phyloP scores from a whole-genome alignment of 805 yeast species.

The Wickerhamomyces strasburgensis region DNA sequence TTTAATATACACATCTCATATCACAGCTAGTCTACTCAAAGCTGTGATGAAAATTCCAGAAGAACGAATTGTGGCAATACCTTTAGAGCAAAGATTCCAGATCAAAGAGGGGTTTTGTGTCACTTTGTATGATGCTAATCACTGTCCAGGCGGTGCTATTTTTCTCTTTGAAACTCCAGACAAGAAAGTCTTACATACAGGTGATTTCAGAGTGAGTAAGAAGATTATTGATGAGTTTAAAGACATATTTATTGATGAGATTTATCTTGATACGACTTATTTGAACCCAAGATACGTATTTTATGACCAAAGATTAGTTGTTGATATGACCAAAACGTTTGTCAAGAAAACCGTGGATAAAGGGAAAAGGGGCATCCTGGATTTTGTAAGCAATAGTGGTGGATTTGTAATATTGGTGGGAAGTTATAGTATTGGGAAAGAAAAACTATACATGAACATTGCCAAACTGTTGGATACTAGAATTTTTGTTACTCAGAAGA shows the following conservation, averaged over 20 bases:
- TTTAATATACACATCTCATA: constrained; percentile 63
- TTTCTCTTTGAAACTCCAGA: constrained; percentile 53
- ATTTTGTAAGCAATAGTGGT: constrained; percentile 31
- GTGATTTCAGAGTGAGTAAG: constrained; percentile 78
- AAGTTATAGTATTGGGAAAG: constrained; percentile 91
- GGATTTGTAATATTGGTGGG: constrained; percentile 64
- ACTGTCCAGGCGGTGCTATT: constrained; percentile 93
- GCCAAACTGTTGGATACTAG: constrained; percentile 49
- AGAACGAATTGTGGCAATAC: constrained; percentile 35
- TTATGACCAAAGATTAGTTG: constrained; percentile 70
- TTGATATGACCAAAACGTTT: constrained; percentile 53
- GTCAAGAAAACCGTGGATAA: constrained; percentile 29
- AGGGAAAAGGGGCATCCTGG: constrained; percentile 30
- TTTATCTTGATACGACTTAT: constrained; percentile 90
- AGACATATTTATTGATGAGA: constrained; percentile 41
- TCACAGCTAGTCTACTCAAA: constrained; percentile 43
- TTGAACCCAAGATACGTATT: constrained; percentile 68
- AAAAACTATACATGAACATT: constrained; percentile 66
- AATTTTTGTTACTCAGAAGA: constrained; percentile 43
- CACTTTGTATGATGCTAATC: constrained; percentile 77
- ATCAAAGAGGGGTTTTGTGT: constrained; percentile 43
- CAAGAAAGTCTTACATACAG: constrained; percentile 67
- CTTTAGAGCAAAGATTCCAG: constrained; percentile 27
- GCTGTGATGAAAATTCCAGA: constrained; percentile 51
- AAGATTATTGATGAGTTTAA: constrained; percentile 28